These are phyloP conservation scores for Hyaloperonospora arabidopsidis DNA, from an alignment of 352 stramenopile species.

Conservation along the genomic window DNA sequence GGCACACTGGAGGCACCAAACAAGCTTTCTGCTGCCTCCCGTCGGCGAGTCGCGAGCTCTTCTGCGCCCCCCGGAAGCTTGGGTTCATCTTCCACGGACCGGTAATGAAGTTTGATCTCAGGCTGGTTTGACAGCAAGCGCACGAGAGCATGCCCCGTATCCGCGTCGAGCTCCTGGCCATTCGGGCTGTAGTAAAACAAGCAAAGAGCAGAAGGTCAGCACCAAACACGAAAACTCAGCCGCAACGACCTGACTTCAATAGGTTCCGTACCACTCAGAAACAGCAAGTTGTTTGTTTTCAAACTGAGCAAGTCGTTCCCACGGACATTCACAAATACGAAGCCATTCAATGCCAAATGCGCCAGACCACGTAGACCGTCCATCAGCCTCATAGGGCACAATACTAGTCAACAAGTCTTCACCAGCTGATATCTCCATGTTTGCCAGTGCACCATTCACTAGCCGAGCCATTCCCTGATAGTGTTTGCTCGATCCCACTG, in stretches of 20 bases:
- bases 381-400: conserved; percentile 57
- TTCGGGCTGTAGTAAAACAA: conserved; percentile 40
- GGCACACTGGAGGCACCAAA: conserved; percentile 23
- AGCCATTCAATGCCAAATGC: conserved; percentile 77
- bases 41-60: conserved; percentile 60
- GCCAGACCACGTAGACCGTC: conserved; percentile 43
- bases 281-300: conserved; percentile 61
- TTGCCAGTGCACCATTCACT: conserved; percentile 27
- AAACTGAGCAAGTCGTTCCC: conserved; percentile 64
- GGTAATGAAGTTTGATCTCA: conserved; percentile 76
- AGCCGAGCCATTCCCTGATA: conserved; percentile 70
- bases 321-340: conserved; percentile 82
- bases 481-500: conserved; percentile 63
- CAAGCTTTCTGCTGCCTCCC: conserved; percentile 69
- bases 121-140: conserved; percentile 75
- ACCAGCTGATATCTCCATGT: conserved; percentile 25
- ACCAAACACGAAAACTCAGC: neutral
- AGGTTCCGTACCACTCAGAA: conserved; percentile 43
- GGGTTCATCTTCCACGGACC: conserved; percentile 76
- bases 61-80: conserved; percentile 61
- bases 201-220: conserved; percentile 5
- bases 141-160: conserved; percentile 64
- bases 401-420: conserved; percentile 41
- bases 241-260: neutral
- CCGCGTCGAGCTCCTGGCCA: conserved; percentile 52